phyloP scores from a whole-genome alignment of 768 basidiomycete species.

The Tulasnella calospora region DNA sequence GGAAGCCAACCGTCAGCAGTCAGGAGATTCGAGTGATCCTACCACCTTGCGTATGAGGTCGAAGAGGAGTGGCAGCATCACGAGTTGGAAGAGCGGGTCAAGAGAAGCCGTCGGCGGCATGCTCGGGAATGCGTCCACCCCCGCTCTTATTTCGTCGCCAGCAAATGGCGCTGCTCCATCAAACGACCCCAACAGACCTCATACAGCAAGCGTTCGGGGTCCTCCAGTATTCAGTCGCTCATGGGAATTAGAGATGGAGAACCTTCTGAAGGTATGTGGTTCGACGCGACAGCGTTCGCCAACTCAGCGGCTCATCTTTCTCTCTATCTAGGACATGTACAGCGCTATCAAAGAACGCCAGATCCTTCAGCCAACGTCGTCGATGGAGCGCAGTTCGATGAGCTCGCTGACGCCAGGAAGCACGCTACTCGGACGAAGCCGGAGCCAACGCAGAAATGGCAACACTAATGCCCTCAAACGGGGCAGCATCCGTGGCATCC shows the following conservation, averaged over 20 bases:
- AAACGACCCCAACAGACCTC: not conserved
- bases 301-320: not conserved
- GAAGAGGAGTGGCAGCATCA: slow-evolving; percentile 32
- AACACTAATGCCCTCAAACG: slow-evolving; percentile 72
- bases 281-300: not conserved
- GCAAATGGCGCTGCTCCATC: not conserved
- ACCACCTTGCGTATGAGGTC: slow-evolving; percentile 20
- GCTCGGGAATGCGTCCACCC: slow-evolving; percentile 19
- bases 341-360: slow-evolving; percentile 84
- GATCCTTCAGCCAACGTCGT: slow-evolving; percentile 67
- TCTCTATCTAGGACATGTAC: slow-evolving; percentile 81
- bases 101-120: slow-evolving; percentile 20
- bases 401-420: slow-evolving; percentile 49
- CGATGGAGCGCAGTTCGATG: slow-evolving; percentile 45
- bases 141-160: not conserved
- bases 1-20: slow-evolving; percentile 29
- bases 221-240: slow-evolving; percentile 53
- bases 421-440: slow-evolving; percentile 53
- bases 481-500: slow-evolving; percentile 84
- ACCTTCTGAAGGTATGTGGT: slow-evolving; percentile 63
- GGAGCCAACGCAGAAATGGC: slow-evolving; percentile 51
- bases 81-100: slow-evolving; percentile 29
- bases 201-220: slow-evolving; percentile 31
- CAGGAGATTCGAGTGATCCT: slow-evolving; percentile 18
- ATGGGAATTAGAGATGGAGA: slow-evolving; percentile 88